Percentiles rank a stretch among this genome's conserved stretches.
These are phyloP conservation scores for Trypanosoma boissoni DNA, from an alignment of 208 protist genomes.

Conservation along the genomic window DNA sequence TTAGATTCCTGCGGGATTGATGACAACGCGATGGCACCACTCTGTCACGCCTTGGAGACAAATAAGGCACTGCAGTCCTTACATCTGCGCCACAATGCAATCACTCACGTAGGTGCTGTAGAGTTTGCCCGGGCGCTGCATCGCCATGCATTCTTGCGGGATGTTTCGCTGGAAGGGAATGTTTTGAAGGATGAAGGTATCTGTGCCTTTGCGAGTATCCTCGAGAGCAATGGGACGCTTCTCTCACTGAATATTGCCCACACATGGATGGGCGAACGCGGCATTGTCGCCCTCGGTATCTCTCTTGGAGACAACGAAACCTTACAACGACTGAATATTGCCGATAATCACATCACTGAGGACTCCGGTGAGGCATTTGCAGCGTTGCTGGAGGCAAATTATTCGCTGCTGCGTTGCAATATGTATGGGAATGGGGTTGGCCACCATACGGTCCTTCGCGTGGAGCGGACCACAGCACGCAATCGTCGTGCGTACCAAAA, in stretches of 20 bases:
- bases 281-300: conserved; percentile 80
- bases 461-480: conserved; percentile 47
- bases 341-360: conserved; percentile 82
- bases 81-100: conserved; percentile 56
- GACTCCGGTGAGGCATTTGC: conserved; percentile 67
- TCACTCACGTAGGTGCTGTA: conserved; percentile 51
- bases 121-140: conserved; percentile 58
- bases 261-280: conserved; percentile 76
- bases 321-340: conserved; percentile 59
- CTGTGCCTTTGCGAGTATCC: conserved; percentile 68
- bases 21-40: conserved; percentile 40
- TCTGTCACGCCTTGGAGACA: conserved; percentile 63
- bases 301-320: conserved; percentile 68
- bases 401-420: conserved; percentile 39
- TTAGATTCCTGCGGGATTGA: conserved; percentile 61
- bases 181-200: conserved; percentile 69
- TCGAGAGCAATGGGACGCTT: conserved; percentile 47
- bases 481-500: conserved; percentile 50
- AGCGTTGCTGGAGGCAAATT: conserved; percentile 73
- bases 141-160: conserved; percentile 47
- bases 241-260: conserved; percentile 61
- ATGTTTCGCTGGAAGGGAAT: conserved; percentile 67
- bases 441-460: conserved; percentile 53
- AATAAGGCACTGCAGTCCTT: conserved; percentile 56
- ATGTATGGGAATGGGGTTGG: conserved; percentile 68